These are phyloP conservation scores for Ceratobasidium theobromae DNA, from an alignment of 1,284 basidiomycete species.

Conservation along the genomic window DNA sequence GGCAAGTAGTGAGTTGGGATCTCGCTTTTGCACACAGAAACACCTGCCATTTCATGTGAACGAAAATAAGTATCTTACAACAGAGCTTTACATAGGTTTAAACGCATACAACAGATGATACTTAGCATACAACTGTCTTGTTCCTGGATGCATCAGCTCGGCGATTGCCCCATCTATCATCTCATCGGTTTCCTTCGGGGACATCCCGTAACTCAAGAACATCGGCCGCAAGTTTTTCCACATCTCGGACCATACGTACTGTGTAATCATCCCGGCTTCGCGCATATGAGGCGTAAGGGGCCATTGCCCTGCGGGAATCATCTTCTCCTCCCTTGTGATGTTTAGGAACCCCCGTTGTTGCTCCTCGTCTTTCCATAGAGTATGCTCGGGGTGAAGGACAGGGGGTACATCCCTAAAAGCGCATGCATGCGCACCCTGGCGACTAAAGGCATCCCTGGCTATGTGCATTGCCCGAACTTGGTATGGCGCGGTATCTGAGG, in stretches of 20 bases:
- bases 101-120: slow-evolving; percentile 23
- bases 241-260: background rate
- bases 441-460: background rate
- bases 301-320: slow-evolving; percentile 1
- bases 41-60: too few relatives aligned
- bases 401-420: slow-evolving; percentile 8
- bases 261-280: background rate
- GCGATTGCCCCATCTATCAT: background rate
- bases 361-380: background rate
- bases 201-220: background rate
- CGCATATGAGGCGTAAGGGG: background rate
- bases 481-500: background rate
- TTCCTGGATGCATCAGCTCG: background rate
- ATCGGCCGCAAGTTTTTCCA: slow-evolving; percentile 7
- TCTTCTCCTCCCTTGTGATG: background rate
- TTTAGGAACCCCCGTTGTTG: background rate
- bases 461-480: slow-evolving; percentile 9
- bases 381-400: background rate
- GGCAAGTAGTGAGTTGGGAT: too few relatives aligned
- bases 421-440: background rate
- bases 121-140: slow-evolving; percentile 1
- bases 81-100: background rate
- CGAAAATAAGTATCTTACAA: too few relatives aligned
- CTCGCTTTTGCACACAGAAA: too few relatives aligned
- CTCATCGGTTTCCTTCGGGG: background rate